phyloP scores from a whole-genome alignment of 202 grass and related monocot genomes.

The Zoysia matrella region DNA sequence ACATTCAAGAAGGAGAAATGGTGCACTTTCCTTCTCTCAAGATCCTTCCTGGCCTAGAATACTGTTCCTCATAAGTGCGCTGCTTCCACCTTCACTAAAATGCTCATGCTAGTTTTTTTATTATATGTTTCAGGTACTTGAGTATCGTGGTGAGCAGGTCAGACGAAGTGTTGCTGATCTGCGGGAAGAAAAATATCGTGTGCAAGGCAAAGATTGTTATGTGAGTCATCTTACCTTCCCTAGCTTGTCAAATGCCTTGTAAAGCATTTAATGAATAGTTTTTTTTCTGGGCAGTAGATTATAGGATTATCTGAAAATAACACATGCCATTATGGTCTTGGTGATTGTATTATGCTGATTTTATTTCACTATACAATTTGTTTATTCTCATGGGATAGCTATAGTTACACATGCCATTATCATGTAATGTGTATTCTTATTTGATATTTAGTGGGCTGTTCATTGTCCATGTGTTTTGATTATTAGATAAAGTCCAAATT shows the following conservation, averaged over 20 bases:
- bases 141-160: constrained; percentile 44
- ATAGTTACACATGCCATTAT: background rate
- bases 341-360: background rate
- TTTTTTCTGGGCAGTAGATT: background rate
- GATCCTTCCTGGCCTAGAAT: background rate
- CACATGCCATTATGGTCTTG: background rate
- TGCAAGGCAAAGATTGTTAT: constrained; percentile 98
- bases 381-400: background rate
- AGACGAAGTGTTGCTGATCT: constrained; percentile 88
- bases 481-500: too few species aligned
- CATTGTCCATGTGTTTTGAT: constrained; percentile 1
- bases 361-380: constrained; percentile 2
- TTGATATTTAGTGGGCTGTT: constrained; percentile 7
- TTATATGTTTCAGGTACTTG: constrained; percentile 70
- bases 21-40: constrained; percentile 40
- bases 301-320: background rate
- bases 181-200: constrained; percentile 74
- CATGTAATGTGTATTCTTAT: background rate
- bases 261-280: constrained; percentile 25
- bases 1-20: constrained; percentile 99
- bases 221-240: constrained; percentile 56
- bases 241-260: constrained; percentile 19
- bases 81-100: constrained; percentile 21
- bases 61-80: constrained; percentile 19
- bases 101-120: background rate